Evolutionary conservation across 495 filamentous ascomycete genomes (phyloP), one percentile per base, ranked within the genome.

Genomic region (Friedmanniomyces simplex): DNA sequence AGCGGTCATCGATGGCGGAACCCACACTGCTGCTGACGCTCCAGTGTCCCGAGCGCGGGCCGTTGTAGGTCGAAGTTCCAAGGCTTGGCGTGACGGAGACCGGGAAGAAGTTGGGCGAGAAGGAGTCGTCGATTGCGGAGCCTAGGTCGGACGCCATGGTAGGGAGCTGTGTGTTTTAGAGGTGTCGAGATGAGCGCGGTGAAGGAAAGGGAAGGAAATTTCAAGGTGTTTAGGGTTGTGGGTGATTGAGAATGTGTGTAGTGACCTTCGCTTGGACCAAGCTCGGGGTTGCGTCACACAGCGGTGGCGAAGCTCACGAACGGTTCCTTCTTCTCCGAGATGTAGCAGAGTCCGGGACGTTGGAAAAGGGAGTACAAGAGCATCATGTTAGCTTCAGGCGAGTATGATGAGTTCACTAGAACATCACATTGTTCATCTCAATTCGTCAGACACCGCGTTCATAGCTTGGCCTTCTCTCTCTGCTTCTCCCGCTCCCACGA

Each of bases 391-490:
- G 28, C 28, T 10, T 4, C 28, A 10, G 4, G 10, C 28, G 28
- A 32, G 28, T 32, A 10, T 4, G 28, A 32, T 10, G 28, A 32
- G 28, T 32, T 10, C 28, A 32, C 10, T 3, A 32, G 4, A 32
- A 10, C 10, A 32, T 3, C 28, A 32, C 10, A 32, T 3, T 3
- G 5, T 43, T 43, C 5, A 20, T 43, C 5, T 37, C 8, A 8
- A 16, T 16, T 43, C 39, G 2, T 43, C 2, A 2, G 20, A 22
- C 4, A 14, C 13, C 25, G n/a, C n/a, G n/a, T n/a, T 28, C 64
- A 89, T 54, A 91, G 67, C 68, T 80, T 87, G 21, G 83, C 82
- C 77, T 83, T 87, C 67, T 82, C 81, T 68, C 74, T 74, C 71
- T 70, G 66, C 74, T 81, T 82, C 67, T 79, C 74, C 72, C 75